Conservation (phyloP, 495 filamentous ascomycete species). For the Aspergillus sclerotioniger region DNA sequence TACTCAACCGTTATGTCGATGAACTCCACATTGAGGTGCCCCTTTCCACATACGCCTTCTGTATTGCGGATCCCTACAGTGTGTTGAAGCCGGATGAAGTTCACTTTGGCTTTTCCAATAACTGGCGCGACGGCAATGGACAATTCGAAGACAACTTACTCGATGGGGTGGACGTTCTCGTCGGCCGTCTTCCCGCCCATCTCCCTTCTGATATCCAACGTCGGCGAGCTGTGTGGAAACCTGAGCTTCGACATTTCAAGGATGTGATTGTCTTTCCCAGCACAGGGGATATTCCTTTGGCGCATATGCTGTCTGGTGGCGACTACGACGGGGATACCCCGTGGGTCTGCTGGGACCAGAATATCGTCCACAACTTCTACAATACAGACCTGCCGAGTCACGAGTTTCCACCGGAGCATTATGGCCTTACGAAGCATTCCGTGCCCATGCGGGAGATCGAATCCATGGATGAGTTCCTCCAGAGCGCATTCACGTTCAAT, state of each 20-base stretch:
- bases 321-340: slow-evolving; percentile 93
- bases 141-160: slow-evolving; percentile 60
- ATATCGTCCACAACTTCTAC: slow-evolving; percentile 68
- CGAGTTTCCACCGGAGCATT: slow-evolving; percentile 46
- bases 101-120: slow-evolving; percentile 72
- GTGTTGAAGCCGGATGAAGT: slow-evolving; percentile 73
- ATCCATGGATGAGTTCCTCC: slow-evolving; percentile 46
- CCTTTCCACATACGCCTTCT: slow-evolving; percentile 74
- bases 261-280: slow-evolving; percentile 86
- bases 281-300: slow-evolving; percentile 66
- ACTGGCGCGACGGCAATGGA: slow-evolving; percentile 55
- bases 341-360: slow-evolving; percentile 87
- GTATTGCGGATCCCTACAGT: slow-evolving; percentile 75
- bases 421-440: slow-evolving; percentile 59
- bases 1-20: slow-evolving; percentile 55
- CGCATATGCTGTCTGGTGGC: slow-evolving; percentile 81
- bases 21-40: slow-evolving; percentile 70
- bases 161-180: slow-evolving; percentile 71
- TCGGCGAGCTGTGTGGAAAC: slow-evolving; percentile 62
- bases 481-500: slow-evolving; percentile 61
- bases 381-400: slow-evolving; percentile 60
- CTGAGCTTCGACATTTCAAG: slow-evolving; percentile 69
- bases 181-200: slow-evolving; percentile 81
- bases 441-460: slow-evolving; percentile 35
- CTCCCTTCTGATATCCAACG: slow-evolving; percentile 79